A percentile compares a stretch with the other conserved stretches of the same genome.
Conservation (phyloP, 2,329 filamentous ascomycete species). For the Graphilbum sp. region DNA sequence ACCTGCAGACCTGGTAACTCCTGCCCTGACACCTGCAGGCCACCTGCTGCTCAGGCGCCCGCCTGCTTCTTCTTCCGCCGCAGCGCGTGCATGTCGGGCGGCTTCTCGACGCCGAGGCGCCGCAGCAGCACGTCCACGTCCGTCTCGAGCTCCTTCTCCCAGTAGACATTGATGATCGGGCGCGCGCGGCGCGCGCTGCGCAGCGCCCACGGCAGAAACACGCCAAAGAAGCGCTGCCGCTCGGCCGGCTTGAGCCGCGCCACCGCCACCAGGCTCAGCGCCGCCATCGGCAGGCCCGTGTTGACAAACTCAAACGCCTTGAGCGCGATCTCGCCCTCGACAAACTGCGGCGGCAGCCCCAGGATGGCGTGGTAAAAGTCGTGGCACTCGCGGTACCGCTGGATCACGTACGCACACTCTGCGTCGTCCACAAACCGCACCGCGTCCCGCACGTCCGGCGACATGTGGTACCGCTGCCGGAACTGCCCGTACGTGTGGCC, state of each 20-base stretch:
- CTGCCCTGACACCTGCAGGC: too few species aligned
- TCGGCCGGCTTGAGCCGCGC: slow-evolving; percentile 74
- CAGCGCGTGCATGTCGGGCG: slow-evolving; percentile 69
- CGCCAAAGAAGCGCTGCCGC: slow-evolving; percentile 53
- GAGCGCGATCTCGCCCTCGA: slow-evolving; percentile 94
- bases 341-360: slow-evolving; percentile 73
- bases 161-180: slow-evolving; percentile 90
- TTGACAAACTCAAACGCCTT: slow-evolving; percentile 98
- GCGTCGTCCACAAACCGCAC: slow-evolving; percentile 89
- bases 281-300: slow-evolving; percentile 88
- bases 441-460: slow-evolving; percentile 66
- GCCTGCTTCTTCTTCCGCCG: slow-evolving; percentile 30
- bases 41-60: not conserved
- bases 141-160: slow-evolving; percentile 84
- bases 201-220: slow-evolving; percentile 83
- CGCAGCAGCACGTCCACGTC: slow-evolving; percentile 61
- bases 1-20: too few species aligned
- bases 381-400: slow-evolving; percentile 91
- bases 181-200: slow-evolving; percentile 60
- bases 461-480: slow-evolving; percentile 89
- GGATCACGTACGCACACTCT: slow-evolving; percentile 97
- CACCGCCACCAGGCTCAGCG: slow-evolving; percentile 67
- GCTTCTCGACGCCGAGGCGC: slow-evolving; percentile 70
- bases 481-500: slow-evolving; percentile 73
- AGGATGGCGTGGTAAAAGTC: slow-evolving; percentile 96